Percentiles rank a stretch among this genome's conserved stretches.
These are phyloP conservation scores for Nicotiana attenuata DNA, from an alignment of 257 asterid species.

Conservation along the genomic window DNA sequence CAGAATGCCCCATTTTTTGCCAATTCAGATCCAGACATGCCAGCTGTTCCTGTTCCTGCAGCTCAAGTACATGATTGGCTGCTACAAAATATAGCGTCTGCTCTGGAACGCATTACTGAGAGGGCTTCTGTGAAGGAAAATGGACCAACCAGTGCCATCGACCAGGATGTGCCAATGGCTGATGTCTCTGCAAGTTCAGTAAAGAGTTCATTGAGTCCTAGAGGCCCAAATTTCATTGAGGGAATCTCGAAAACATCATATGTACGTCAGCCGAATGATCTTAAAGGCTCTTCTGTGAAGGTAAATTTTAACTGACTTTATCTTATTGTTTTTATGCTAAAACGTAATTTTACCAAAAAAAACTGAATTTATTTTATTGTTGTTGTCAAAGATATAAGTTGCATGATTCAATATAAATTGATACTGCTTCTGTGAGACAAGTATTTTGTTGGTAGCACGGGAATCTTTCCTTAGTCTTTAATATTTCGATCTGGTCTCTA, in stretches of 20 bases:
- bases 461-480: neutral
- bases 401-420: neutral
- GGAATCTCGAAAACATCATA: slow-evolving; percentile 87
- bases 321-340: neutral
- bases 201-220: slow-evolving; percentile 40
- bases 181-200: slow-evolving; percentile 50
- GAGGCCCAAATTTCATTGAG: slow-evolving; percentile 83
- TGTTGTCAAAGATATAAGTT: neutral
- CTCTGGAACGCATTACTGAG: slow-evolving; percentile 70
- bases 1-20: slow-evolving; percentile 83
- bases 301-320: slow-evolving; percentile 27
- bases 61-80: slow-evolving; percentile 95
- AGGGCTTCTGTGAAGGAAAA: slow-evolving; percentile 71
- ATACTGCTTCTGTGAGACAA: neutral
- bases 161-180: slow-evolving; percentile 78
- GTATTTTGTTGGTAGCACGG: neutral
- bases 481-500: neutral
- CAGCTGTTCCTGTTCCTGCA: slow-evolving; percentile 84
- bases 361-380: neutral
- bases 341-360: no score
- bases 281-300: slow-evolving; percentile 81
- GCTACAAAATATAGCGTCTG: slow-evolving; percentile 63
- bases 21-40: slow-evolving; percentile 94
- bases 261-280: slow-evolving; percentile 78
- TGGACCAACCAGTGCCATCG: slow-evolving; percentile 58